Base-by-base conservation (phyloP, 805 yeast genomes). In the Starmerella floricola region DNA sequence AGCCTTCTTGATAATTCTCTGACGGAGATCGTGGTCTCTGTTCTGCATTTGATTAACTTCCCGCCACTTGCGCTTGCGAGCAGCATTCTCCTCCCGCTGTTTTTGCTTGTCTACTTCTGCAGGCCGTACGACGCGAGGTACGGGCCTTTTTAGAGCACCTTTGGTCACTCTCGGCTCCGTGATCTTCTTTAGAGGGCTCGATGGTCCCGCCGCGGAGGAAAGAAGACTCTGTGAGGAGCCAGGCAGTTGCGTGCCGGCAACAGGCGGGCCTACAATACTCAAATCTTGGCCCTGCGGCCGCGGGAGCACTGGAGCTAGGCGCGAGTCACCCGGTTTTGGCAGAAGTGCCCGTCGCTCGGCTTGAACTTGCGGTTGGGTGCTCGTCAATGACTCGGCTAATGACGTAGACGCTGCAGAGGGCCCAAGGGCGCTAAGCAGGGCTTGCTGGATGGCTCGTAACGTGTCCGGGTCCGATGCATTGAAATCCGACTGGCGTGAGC, bases 1-100 rank as follows among this genome's bases (percentile, higher is more conserved):
- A 0, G 96, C 95, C 31, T 91, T 67, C 50, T 78, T 79, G 49
- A 73, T 69, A 17, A 88, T 78, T 42, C 97, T 67, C 0, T 82
- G 74, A 40, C 94, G 69, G 41, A 88, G 65, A 56, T 88, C 97
- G 54, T 84, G 79, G 58, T 86, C 95, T 63, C 83, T 79, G 60
- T 87, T 87, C 50, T 91, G 69, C 46, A 79, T 79, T 8, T 73
- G 71, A 56, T 88, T 85, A 21, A 74, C 77, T 49, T 76, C 87
- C 54, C 94, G 68, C 94, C 94, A 84, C 50, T 73, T 72, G 62
- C 80, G 78, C 63, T 84, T 84, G 17, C 94, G 65, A 41, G 76
- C 82, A 36, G 94, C 65, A 54, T 84, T 84, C 36, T 76, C 87
- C 20, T 70, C 52, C 37, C 86, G 63, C 10, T 77, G 65, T 47